phyloP scores from a whole-genome alignment of 768 basidiomycete genomes.

The Boletus bicolor region DNA sequence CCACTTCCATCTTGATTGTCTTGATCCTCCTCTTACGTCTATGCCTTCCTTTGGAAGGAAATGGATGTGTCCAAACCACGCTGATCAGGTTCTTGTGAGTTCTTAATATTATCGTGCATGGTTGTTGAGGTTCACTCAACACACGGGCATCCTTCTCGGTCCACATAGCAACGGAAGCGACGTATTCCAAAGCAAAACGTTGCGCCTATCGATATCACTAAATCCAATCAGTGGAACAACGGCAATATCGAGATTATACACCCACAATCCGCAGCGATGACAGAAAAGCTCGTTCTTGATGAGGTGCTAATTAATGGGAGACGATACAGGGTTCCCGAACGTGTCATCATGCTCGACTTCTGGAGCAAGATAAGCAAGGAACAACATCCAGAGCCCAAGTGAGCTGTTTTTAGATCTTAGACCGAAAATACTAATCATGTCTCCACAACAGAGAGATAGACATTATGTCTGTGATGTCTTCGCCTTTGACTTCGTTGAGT shows the following conservation, averaged over 20 bases:
- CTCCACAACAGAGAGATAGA: constrained; percentile 18
- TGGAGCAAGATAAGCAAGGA: constrained; percentile 77
- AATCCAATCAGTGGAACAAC: constrained; percentile 76
- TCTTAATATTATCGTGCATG: background rate
- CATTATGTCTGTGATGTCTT: constrained; percentile 55
- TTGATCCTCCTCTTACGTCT: constrained; percentile 82
- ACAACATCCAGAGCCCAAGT: constrained; percentile 41
- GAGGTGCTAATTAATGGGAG: constrained; percentile 87
- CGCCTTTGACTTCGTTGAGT: constrained; percentile 71
- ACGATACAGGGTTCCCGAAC: constrained; percentile 90
- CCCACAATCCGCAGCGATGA: constrained; percentile 48
- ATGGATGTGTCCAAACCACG: constrained; percentile 99
- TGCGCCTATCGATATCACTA: constrained; percentile 70
- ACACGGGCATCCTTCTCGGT: constrained; percentile 4
- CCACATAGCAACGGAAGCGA: constrained; percentile 66
- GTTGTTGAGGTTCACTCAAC: background rate
- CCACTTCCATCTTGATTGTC: constrained; percentile 96
- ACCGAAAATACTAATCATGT: background rate
- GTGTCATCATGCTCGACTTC: constrained; percentile 89
- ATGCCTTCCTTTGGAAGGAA: constrained; percentile 88
- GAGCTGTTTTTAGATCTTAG: constrained; percentile 18
- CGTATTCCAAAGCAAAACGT: constrained; percentile 73
- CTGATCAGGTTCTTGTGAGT: constrained; percentile 80
- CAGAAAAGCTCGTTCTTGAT: constrained; percentile 59
- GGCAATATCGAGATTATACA: constrained; percentile 89